Percentiles rank a stretch among this genome's conserved stretches.
Conservation (phyloP, 495 filamentous ascomycete species). For the Xylona heveae region DNA sequence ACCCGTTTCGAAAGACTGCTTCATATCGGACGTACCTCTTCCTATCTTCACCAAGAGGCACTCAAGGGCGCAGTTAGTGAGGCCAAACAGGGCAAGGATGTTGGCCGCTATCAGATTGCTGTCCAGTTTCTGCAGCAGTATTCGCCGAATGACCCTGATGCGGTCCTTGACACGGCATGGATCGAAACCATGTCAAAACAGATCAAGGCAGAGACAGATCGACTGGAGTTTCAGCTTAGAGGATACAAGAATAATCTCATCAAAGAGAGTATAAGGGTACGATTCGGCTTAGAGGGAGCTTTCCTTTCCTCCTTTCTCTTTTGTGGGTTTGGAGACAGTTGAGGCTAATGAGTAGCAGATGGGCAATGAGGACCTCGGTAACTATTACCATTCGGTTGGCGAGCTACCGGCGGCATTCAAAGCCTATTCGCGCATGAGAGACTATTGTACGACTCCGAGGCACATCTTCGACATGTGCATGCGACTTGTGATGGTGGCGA, state of each 20-base stretch:
- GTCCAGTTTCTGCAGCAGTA: constrained; percentile 39
- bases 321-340: neutral
- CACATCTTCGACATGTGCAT: constrained; percentile 53
- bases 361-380: constrained; percentile 55
- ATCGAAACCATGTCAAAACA: constrained; percentile 33
- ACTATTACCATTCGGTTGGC: constrained; percentile 42
- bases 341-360: constrained; percentile 25
- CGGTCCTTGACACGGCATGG: constrained; percentile 47
- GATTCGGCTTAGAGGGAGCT: constrained; percentile 8
- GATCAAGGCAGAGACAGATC: constrained; percentile 45
- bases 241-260: constrained; percentile 95
- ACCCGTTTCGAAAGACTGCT: constrained; percentile 61
- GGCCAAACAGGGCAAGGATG: constrained; percentile 58
- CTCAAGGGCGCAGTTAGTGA: constrained; percentile 56
- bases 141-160: constrained; percentile 45
- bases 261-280: constrained; percentile 87
- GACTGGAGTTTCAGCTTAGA: constrained; percentile 63
- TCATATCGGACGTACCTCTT: constrained; percentile 58
- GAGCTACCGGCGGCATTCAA: constrained; percentile 39
- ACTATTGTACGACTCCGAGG: constrained; percentile 45
- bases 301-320: neutral
- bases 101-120: constrained; percentile 45
- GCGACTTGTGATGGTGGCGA: constrained; percentile 40
- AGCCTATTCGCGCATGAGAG: constrained; percentile 52
- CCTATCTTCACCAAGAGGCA: constrained; percentile 57